These are phyloP conservation scores for Grammothele lineata DNA, from an alignment of 768 basidiomycete species.

Conservation along the genomic window DNA sequence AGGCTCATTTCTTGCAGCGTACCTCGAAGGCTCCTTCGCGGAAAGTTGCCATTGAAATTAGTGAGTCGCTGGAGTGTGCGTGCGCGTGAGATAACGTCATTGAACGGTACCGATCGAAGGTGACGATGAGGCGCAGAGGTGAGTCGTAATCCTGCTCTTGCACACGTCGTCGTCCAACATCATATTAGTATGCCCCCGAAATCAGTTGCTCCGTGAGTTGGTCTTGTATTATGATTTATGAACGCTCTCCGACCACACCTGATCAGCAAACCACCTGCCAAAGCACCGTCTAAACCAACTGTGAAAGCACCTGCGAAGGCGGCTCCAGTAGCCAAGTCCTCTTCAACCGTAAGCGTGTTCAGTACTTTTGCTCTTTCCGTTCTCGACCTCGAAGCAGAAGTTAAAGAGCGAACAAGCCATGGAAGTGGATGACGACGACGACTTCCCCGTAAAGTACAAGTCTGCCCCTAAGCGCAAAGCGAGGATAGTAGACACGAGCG, in stretches of 20 bases:
- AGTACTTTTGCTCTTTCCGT: no score
- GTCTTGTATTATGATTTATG: no score
- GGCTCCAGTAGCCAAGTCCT: background rate
- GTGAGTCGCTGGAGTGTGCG: conserved; percentile 11
- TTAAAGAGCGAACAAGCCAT: conserved; percentile 20
- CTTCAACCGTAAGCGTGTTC: no score
- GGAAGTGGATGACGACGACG: conserved; percentile 20
- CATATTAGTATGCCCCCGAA: no score
- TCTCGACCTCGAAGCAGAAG: no score
- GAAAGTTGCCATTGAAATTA: conserved; percentile 21
- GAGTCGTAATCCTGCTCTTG: background rate
- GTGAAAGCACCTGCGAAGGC: background rate
- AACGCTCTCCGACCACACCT: no score
- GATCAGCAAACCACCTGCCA: background rate
- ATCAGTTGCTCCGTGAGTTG: no score
- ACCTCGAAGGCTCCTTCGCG: no score
- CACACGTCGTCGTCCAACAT: no score
- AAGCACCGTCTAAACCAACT: background rate
- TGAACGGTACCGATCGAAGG: conserved; percentile 3
- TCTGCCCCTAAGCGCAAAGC: conserved; percentile 22
- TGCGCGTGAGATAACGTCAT: no score
- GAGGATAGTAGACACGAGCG: conserved; percentile 21
- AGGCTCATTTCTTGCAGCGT: no score
- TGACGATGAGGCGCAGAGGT: conserved; percentile 18
- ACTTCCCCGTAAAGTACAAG: background rate